phyloP scores from a whole-genome alignment of 768 basidiomycete genomes.

The Mycena latifolia region DNA sequence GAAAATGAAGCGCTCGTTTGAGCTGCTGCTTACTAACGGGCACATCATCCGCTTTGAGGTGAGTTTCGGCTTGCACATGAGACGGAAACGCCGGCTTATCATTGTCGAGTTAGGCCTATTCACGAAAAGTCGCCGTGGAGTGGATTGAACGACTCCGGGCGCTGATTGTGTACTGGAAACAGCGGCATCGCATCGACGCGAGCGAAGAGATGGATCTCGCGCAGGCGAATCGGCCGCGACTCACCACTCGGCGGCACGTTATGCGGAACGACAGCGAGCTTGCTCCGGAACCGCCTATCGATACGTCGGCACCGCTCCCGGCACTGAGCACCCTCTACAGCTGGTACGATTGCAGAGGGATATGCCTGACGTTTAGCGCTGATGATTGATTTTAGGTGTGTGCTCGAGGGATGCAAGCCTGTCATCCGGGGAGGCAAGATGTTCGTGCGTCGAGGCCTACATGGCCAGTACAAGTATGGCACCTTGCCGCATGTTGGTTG shows the following conservation, averaged over 20 bases:
- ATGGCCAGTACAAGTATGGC: slow-evolving; percentile 84
- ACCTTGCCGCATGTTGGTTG: background rate
- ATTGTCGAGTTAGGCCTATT: slow-evolving; percentile 65
- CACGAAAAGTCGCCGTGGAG: slow-evolving; percentile 75
- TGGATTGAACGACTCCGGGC: slow-evolving; percentile 86
- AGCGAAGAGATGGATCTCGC: slow-evolving; percentile 85
- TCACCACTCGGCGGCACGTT: slow-evolving; percentile 68
- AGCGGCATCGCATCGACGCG: slow-evolving; percentile 81
- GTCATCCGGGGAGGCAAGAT: slow-evolving; percentile 81
- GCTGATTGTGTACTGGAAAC: slow-evolving; percentile 84
- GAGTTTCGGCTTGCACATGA: slow-evolving; percentile 35
- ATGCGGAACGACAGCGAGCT: slow-evolving; percentile 54
- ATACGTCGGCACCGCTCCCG: slow-evolving; percentile 66
- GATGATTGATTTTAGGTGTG: slow-evolving; percentile 55
- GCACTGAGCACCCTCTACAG: slow-evolving; percentile 79
- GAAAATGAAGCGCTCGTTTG: slow-evolving; percentile 79
- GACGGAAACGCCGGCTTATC: background rate
- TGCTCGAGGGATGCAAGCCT: slow-evolving; percentile 81
- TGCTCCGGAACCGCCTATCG: slow-evolving; percentile 64
- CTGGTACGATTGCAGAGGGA: slow-evolving; percentile 56
- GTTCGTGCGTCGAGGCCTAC: slow-evolving; percentile 76
- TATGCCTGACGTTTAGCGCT: background rate
- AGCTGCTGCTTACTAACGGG: slow-evolving; percentile 78
- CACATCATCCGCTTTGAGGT: slow-evolving; percentile 86
- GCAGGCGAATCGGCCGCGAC: slow-evolving; percentile 66